Evolutionary conservation across 2,329 filamentous ascomycete species (phyloP), one percentile per base, ranked within the genome.

Genomic region (Cladosporium sp.): DNA sequence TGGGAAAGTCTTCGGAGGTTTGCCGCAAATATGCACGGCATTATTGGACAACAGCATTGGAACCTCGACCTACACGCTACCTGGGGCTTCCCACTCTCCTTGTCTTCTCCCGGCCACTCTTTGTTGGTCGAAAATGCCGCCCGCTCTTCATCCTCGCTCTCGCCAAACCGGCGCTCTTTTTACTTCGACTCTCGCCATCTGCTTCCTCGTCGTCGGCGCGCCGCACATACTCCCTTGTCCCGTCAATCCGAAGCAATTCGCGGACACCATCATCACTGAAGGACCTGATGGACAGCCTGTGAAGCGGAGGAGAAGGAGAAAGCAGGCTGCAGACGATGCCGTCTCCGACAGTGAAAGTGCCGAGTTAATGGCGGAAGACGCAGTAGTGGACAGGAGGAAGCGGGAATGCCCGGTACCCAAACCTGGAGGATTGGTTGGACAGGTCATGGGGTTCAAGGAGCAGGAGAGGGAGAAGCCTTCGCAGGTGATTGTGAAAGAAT

Each of bases 351-450:
- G 30, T 20, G 53, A 45, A 34, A 42, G 19, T 12, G 30, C 43
- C 27, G 38, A 44, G 13, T 12, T 29, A 37, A 17, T 12, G 17
- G 17, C 24, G 9, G 22, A 51, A 22, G 19, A 42, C 20, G 42
- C 51, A 18, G 19, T 38, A 30, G 41, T 53, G 41, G 24, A 60
- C 48, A 47, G 63, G 63, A 48, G 64, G 39, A 71, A 77, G 64
- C 80, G 89, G 62, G 89, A 95, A 66, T 99, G 93, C 65, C 93
- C 93, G 0, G 84, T 99, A 11, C 93, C 93, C 4, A 96, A 96
- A 70, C 92, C 93, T 0, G 78, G 83, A 27, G 91, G 90, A 2
- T 71, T 90, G 29, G 71, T 95, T 40, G 88, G 88, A 11, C 80
- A 87, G 64, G 75, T 92, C 59, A 70, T 93, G 55, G 89, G 88